These are phyloP conservation scores for Phellinidium pouzarii DNA, from an alignment of 1,284 basidiomycete species.

Conservation along the genomic window DNA sequence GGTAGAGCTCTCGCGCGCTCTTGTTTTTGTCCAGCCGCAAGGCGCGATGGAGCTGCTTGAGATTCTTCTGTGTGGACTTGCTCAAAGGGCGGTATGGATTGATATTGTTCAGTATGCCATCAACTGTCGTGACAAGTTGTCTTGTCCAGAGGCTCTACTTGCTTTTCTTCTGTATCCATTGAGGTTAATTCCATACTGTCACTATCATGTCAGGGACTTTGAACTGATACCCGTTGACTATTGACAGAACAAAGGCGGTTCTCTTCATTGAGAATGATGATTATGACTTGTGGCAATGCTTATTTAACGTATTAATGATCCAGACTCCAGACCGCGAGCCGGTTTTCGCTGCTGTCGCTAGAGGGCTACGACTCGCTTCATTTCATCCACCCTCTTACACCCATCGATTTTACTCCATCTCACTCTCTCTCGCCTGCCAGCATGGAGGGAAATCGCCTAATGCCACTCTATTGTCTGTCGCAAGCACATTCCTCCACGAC, in stretches of 20 bases:
- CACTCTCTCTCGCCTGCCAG: not conserved
- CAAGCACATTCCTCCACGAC: conserved; percentile 1
- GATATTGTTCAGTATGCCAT: conserved; percentile 6
- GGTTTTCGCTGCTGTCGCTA: not conserved
- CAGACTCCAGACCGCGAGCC: not conserved
- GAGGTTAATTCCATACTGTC: not conserved
- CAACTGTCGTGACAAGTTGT: not conserved
- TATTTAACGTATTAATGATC: not conserved
- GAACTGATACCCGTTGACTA: not conserved
- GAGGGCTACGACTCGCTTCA: not conserved
- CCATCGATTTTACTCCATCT: not conserved
- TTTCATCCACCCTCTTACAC: not conserved
- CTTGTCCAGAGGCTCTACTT: not conserved
- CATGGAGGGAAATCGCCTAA: not conserved
- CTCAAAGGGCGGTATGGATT: conserved; percentile 11
- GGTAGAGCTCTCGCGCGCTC: not conserved
- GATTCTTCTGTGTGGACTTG: not conserved
- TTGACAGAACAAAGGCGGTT: not conserved
- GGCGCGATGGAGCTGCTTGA: conserved; percentile 4
- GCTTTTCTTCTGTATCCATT: not conserved
- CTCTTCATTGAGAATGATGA: not conserved
- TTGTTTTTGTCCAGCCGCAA: conserved; percentile 1
- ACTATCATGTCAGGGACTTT: not conserved
- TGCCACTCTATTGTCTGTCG: not conserved
- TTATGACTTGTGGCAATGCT: not conserved